phyloP scores from a whole-genome alignment of 768 basidiomycete genomes.

The Gyrodon lividus region DNA sequence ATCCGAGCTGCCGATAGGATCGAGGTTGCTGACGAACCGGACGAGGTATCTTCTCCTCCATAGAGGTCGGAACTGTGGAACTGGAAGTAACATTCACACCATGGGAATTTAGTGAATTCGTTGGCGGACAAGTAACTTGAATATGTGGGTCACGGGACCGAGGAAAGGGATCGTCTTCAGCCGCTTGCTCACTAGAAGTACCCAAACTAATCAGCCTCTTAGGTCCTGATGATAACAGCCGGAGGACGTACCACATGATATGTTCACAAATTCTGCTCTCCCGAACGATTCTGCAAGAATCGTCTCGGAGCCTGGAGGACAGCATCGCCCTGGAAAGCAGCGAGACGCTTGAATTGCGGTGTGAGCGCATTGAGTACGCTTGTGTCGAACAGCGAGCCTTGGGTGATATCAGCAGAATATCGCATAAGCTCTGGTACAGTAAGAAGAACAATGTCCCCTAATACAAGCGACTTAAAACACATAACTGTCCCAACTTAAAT shows the following conservation, averaged over 20 bases:
- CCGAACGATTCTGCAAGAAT: constrained; percentile 39
- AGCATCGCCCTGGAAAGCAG: constrained; percentile 50
- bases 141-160: constrained; percentile 38
- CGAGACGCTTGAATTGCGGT: constrained; percentile 50
- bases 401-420: constrained; percentile 35
- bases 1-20: constrained; percentile 38
- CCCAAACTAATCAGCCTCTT: background rate
- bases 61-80: constrained; percentile 48
- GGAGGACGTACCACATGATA: constrained; percentile 4
- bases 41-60: constrained; percentile 35
- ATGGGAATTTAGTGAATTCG: background rate
- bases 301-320: constrained; percentile 51
- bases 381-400: constrained; percentile 57
- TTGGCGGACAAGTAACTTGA: background rate
- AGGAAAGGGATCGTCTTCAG: constrained; percentile 42
- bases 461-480: constrained; percentile 21
- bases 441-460: constrained; percentile 46
- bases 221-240: background rate
- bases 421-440: constrained; percentile 26
- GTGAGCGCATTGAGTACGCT: constrained; percentile 41
- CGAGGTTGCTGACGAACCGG: constrained; percentile 20
- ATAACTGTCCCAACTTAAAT: too few relatives aligned
- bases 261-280: constrained; percentile 41
- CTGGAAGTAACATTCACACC: constrained; percentile 18
- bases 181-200: constrained; percentile 42